Evolutionary conservation across 2,329 filamentous ascomycete genomes (phyloP), one percentile per base, ranked within the genome.

Genomic region (Ophiostoma pallidulum): DNA sequence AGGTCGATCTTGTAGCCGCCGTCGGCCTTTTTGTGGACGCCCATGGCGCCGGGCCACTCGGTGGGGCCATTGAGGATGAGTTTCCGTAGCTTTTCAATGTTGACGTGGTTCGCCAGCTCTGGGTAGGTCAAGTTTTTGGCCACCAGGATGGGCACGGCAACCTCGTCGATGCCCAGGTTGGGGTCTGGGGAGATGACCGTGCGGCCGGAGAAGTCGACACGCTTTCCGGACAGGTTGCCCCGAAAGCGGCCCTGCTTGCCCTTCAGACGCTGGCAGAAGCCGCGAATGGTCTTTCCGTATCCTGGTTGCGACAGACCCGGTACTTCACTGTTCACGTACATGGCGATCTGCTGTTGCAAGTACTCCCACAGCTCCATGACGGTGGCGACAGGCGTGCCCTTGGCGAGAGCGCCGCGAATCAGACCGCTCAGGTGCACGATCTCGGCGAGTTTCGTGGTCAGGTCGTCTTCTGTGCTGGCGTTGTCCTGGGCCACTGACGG

Each of bases 361-460:
- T 91, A 97, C 61, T 98, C 92, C 92, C 92, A 98, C 58, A 95
- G 89, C 62, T 98, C 92, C 82, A 97, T 94, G 48, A 97, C 86
- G 1, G 87, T 94, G 55, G 85, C 79, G 2, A 98, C 76, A 0
- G 88, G 81, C 13, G 90, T 86, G 9, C 91, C 91, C 56, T 88
- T 89, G 51, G 84, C 75, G 14, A 97, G 66, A 0, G 88, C 87
- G 19, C 86, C 84, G 42, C 85, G 82, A 53, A 98, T 87, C 57
- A 94, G 79, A 47, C 85, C 84, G 60, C 90, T 95, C 54, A 94
- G 87, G 58, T 94, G 87, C 9, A 96, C 84, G 54, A 98, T 97
- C 61, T 98, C 91, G 26, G 89, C 86, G n/a, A 98, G 77, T 63
- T 97, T 96, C 45, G 91, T 90, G 0, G 92, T 98, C 52, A 98